Conservation (phyloP, 2,329 filamentous ascomycete species). For the Neonectria ditissima region DNA sequence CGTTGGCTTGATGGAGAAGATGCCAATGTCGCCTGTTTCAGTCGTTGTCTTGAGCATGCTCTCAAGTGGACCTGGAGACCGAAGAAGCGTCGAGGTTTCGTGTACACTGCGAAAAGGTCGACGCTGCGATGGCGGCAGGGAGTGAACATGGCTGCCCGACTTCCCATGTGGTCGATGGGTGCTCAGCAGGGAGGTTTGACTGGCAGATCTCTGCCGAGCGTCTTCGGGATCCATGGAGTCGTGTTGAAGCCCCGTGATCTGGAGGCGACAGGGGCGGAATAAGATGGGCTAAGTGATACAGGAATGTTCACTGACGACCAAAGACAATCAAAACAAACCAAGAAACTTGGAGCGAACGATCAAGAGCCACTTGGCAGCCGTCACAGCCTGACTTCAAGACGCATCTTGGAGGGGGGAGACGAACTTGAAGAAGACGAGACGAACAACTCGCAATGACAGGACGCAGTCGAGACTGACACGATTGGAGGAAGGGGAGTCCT, state of each 20-base stretch:
- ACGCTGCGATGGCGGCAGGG: constrained; percentile 42
- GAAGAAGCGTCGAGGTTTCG: constrained; percentile 57
- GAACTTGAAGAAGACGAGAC: constrained; percentile 1
- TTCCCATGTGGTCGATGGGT: constrained; percentile 46
- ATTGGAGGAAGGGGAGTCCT: neutral
- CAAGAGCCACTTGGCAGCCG: constrained; percentile 37
- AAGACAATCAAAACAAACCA: constrained; percentile 36
- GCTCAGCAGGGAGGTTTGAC: constrained; percentile 55
- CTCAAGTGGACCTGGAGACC: constrained; percentile 66
- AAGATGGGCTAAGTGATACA: constrained; percentile 36
- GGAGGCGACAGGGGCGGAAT: constrained; percentile 17
- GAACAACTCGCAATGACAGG: neutral
- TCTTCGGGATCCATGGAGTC: constrained; percentile 47
- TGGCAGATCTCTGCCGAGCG: constrained; percentile 51
- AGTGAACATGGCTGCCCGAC: constrained; percentile 28
- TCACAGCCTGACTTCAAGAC: constrained; percentile 29
- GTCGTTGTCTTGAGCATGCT: constrained; percentile 75
- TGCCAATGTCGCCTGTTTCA: constrained; percentile 73
- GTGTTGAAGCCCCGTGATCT: constrained; percentile 16
- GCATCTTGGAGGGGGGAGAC: constrained; percentile 33
- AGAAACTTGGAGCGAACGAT: constrained; percentile 33
- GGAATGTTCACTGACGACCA: constrained; percentile 34
- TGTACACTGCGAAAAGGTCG: constrained; percentile 59
- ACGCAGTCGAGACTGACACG: neutral
- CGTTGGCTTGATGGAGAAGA: constrained; percentile 64